Evolutionary conservation across 2,329 filamentous ascomycete genomes (phyloP).

Genomic region (Arthrocladium fulminans): DNA sequence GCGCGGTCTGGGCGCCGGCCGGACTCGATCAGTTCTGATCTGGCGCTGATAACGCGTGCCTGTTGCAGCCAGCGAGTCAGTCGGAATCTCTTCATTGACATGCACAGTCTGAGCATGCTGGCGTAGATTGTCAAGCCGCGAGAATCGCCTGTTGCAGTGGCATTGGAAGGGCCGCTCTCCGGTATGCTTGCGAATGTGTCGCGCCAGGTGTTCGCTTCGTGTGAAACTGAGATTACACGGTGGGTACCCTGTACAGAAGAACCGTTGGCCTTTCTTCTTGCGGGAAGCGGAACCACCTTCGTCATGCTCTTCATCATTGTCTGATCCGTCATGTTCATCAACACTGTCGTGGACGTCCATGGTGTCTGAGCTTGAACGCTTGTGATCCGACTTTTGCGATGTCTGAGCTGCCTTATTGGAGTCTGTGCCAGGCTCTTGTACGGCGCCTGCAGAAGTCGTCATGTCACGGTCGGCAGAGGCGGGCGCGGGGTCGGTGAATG

Average conservation of each 20-base stretch:
- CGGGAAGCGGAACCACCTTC: constrained; percentile 63
- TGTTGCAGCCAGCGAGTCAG: constrained; percentile 84
- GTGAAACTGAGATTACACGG: constrained; percentile 94
- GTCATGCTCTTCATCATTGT: constrained; percentile 54
- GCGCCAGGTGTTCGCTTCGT: constrained; percentile 84
- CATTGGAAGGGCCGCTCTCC: constrained; percentile 95
- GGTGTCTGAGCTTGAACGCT: constrained; percentile 40
- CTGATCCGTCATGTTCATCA: constrained; percentile 55
- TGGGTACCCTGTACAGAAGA: constrained; percentile 92
- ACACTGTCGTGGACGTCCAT: constrained; percentile 36
- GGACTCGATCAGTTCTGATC: constrained; percentile 75
- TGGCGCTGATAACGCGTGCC: constrained; percentile 88
- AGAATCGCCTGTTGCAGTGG: constrained; percentile 88
- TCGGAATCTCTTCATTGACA: constrained; percentile 92
- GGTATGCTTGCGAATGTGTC: constrained; percentile 95
- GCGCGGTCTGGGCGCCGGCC: constrained; percentile 64
- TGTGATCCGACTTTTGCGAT: not conserved
- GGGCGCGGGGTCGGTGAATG: not conserved
- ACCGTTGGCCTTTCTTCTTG: constrained; percentile 94
- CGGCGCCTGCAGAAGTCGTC: not conserved
- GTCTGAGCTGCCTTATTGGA: not conserved
- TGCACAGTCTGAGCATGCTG: constrained; percentile 98
- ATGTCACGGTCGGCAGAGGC: not conserved
- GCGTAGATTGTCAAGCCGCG: constrained; percentile 83
- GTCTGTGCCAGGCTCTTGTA: not conserved